phyloP scores from a whole-genome alignment of 805 yeast genomes.

The Yamadazyma ubonensis region DNA sequence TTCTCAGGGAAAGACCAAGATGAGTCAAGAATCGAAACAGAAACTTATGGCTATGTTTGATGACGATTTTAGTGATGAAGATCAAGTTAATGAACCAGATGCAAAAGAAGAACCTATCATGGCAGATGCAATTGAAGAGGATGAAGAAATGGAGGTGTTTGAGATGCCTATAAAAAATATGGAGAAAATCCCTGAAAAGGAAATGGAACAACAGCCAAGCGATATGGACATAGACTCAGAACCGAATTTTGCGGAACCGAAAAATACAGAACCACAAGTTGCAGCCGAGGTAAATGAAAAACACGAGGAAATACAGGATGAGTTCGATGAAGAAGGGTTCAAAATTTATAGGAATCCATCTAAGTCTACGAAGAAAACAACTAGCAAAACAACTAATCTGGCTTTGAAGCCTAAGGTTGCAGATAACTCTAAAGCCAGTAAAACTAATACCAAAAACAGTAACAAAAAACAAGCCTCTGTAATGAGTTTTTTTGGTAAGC shows the following conservation, averaged over 20 bases:
- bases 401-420: conserved; percentile 6
- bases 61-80: conserved; percentile 19
- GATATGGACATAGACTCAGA: background rate
- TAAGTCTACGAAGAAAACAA: conserved; percentile 2
- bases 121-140: conserved; percentile 2
- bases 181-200: conserved; percentile 2
- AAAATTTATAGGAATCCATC: conserved; percentile 31
- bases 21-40: conserved; percentile 1
- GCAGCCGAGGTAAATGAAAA: no score
- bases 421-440: conserved; percentile 6
- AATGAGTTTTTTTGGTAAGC: conserved; percentile 48
- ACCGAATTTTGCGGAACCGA: background rate
- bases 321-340: conserved; percentile 53
- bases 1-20: background rate
- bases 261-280: conserved; percentile 6
- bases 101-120: conserved; percentile 8
- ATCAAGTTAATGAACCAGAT: conserved; percentile 3
- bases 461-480: conserved; percentile 43
- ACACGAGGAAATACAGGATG: conserved; percentile 16
- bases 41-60: conserved; percentile 9
- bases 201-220: conserved; percentile 3
- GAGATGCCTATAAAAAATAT: conserved; percentile 5
- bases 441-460: conserved; percentile 18
- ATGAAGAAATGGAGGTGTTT: conserved; percentile 6
- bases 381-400: conserved; percentile 14